phyloP scores from a whole-genome alignment of 202 grass and related monocot species.

The Eragrostis tef region DNA sequence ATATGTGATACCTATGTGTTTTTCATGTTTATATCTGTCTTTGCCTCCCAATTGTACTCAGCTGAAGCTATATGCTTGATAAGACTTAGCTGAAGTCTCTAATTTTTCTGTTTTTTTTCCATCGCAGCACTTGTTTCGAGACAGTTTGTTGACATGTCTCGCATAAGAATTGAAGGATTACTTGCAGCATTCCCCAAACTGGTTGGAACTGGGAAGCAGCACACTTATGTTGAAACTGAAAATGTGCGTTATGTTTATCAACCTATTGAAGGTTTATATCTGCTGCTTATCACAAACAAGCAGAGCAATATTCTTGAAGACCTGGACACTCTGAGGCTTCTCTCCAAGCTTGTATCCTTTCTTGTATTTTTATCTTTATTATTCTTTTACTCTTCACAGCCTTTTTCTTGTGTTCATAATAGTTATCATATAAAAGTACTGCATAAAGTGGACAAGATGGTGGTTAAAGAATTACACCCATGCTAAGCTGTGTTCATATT shows the following conservation, averaged over 20 bases:
- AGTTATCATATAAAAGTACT: slow-evolving; percentile 12
- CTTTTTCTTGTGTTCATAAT: slow-evolving; percentile 10
- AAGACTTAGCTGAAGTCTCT: background rate
- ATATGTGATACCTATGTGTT: background rate
- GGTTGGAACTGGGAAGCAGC: slow-evolving; percentile 78
- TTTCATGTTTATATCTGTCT: background rate
- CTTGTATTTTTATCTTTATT: slow-evolving; percentile 10
- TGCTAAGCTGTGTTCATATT: no score
- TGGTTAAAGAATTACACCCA: no score
- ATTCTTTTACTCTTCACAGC: background rate
- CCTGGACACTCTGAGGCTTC: slow-evolving; percentile 74
- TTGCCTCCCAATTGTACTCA: background rate
- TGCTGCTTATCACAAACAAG: slow-evolving; percentile 90
- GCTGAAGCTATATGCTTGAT: background rate
- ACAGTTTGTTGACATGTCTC: slow-evolving; percentile 79
- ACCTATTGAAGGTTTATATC: slow-evolving; percentile 73
- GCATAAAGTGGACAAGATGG: background rate
- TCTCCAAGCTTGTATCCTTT: slow-evolving; percentile 85
- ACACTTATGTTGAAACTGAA: slow-evolving; percentile 86
- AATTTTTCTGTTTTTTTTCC: slow-evolving; percentile 3
- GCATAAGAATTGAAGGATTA: slow-evolving; percentile 84
- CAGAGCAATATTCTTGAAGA: slow-evolving; percentile 95
- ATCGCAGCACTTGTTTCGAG: slow-evolving; percentile 77
- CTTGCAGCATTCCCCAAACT: slow-evolving; percentile 90
- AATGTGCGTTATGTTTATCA: slow-evolving; percentile 86